phyloP scores from a whole-genome alignment of 352 stramenopile species.

The Blastocystis sp. region DNA sequence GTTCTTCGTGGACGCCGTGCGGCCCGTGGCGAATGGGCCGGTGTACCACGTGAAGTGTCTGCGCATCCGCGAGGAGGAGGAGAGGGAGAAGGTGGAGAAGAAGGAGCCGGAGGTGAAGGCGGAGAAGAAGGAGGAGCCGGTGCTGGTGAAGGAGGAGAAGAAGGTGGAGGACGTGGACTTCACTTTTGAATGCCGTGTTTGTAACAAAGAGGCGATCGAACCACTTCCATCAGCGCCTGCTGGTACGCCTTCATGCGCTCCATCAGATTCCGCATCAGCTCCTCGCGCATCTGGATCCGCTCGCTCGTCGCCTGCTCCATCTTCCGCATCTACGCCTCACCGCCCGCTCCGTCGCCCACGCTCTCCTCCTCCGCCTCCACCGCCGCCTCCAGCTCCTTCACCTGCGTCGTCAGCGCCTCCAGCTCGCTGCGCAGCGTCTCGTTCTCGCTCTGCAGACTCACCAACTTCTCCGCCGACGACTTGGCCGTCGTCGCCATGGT shows the following conservation, averaged over 20 bases:
- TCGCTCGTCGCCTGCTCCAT: not conserved
- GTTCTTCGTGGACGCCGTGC: constrained; percentile 58
- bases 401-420: not conserved
- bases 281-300: not conserved
- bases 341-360: not conserved
- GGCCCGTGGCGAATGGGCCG: not conserved
- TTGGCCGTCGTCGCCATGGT: not conserved
- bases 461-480: not conserved
- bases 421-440: not conserved
- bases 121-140: not conserved
- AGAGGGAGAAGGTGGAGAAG: constrained; percentile 14
- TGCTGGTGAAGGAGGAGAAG: not conserved
- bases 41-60: constrained; percentile 47
- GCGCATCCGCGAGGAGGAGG: constrained; percentile 14
- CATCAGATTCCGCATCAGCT: constrained; percentile 33
- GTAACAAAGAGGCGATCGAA: constrained; percentile 18
- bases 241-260: constrained; percentile 45
- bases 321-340: constrained; percentile 3
- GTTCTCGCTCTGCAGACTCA: not conserved
- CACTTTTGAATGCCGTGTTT: constrained; percentile 21
- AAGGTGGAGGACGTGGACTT: not conserved
- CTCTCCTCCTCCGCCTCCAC: constrained; percentile 29
- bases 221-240: constrained; percentile 1
- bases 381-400: not conserved
- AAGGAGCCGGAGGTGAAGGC: not conserved